Evolutionary conservation across 768 basidiomycete species (phyloP).

Genomic region (Amanita jacksonii): DNA sequence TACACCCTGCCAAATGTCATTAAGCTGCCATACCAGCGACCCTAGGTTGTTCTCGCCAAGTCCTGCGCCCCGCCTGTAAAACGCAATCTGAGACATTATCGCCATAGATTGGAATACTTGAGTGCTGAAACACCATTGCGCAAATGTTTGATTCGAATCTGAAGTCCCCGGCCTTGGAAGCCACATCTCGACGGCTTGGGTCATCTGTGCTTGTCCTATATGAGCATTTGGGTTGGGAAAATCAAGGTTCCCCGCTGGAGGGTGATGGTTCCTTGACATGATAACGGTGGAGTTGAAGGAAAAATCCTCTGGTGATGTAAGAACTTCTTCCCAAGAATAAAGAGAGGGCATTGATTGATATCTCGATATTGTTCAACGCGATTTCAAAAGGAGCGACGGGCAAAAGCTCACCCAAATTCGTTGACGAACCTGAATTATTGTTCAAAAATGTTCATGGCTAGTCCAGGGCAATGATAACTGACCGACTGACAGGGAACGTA

Average conservation of each 20-base stretch:
- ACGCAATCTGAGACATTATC: constrained; percentile 49
- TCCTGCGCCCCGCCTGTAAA: constrained; percentile 52
- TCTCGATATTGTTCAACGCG: constrained; percentile 16
- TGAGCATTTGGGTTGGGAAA: constrained; percentile 49
- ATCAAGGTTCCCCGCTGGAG: constrained; percentile 38
- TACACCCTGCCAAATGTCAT: constrained; percentile 52
- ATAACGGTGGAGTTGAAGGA: constrained; percentile 50
- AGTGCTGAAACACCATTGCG: constrained; percentile 56
- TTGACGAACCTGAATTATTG: constrained; percentile 37
- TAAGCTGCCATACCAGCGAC: constrained; percentile 49
- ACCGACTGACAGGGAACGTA: constrained; percentile 42
- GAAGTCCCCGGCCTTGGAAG: constrained; percentile 32
- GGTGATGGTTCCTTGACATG: constrained; percentile 46
- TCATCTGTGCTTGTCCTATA: constrained; percentile 46
- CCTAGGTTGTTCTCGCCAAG: constrained; percentile 50
- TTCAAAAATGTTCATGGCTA: background rate
- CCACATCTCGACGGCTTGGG: constrained; percentile 41
- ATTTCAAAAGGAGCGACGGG: background rate
- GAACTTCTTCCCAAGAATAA: constrained; percentile 51
- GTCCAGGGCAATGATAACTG: constrained; percentile 6
- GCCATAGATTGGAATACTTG: constrained; percentile 52
- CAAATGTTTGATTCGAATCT: constrained; percentile 47
- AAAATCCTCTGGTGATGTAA: constrained; percentile 40
- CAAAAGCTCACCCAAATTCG: constrained; percentile 39
- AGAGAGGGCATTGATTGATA: constrained; percentile 59